phyloP scores from a whole-genome alignment of 257 asterid species.

The Capsicum pubescens region DNA sequence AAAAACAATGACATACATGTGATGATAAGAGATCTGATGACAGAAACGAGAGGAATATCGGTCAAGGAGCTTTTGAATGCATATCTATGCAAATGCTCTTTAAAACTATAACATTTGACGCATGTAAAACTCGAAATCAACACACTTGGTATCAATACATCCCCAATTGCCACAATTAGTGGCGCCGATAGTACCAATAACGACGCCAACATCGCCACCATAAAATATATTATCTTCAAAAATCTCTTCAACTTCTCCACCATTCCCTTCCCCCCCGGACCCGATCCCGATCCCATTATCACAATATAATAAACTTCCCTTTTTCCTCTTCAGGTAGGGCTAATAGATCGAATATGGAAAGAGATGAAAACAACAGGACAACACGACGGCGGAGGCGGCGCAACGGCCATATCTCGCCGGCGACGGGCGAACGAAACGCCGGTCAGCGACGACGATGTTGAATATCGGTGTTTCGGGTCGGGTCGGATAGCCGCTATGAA shows the following conservation, averaged over 20 bases:
- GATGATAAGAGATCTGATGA: slow-evolving; percentile 83
- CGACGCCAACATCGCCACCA: slow-evolving; percentile 83
- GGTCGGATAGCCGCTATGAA: slow-evolving; percentile 1
- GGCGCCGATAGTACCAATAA: slow-evolving; percentile 78
- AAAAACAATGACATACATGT: slow-evolving; percentile 54
- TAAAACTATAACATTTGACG: slow-evolving; percentile 63
- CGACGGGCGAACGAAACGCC: slow-evolving; percentile 27
- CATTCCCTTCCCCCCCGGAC: slow-evolving; percentile 60
- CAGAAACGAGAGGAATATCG: slow-evolving; percentile 90
- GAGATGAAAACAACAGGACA: not conserved
- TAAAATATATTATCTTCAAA: slow-evolving; percentile 72
- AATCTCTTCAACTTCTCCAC: slow-evolving; percentile 77
- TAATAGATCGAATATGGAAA: slow-evolving; percentile 34
- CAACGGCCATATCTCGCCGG: slow-evolving; percentile 58
- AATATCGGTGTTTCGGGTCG: not conserved
- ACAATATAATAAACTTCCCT: no score
- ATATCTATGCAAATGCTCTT: slow-evolving; percentile 80
- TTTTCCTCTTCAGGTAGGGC: slow-evolving; percentile 20
- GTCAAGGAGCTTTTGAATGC: slow-evolving; percentile 84
- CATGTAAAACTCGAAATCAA: slow-evolving; percentile 82
- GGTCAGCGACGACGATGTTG: not conserved
- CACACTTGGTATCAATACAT: slow-evolving; percentile 73
- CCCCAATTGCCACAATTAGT: slow-evolving; percentile 73
- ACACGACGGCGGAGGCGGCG: slow-evolving; percentile 28
- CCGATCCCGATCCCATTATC: slow-evolving; percentile 43